Evolutionary conservation across 2,329 filamentous ascomycete genomes (phyloP), one percentile per base, ranked within the genome.

Genomic region (Alternaria hordeiaustralica): DNA sequence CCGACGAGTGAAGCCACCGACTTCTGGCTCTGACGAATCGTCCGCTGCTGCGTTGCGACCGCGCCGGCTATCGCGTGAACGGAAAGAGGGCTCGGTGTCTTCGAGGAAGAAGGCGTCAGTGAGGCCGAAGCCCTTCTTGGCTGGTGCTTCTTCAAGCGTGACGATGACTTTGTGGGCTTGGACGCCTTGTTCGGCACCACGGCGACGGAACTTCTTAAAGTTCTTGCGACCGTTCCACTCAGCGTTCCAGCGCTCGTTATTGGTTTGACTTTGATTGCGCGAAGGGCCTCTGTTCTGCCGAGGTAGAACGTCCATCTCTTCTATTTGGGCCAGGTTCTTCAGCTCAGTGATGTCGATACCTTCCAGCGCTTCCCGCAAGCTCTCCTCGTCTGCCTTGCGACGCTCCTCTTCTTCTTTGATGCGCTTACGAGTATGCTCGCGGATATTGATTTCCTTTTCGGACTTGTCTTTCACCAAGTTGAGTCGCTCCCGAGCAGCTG

Each of bases 221-320:
- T 99, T 98, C 80, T 93, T 95, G 46, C 95, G 87, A 1, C 95
- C 96, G 76, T 97, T 97, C 96, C 96, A 99, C 43, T 86, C 86
- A 1, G 93, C 89, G 69, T 97, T 88, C 94, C 95, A 97, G 44
- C 92, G 86, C 6, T 89, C 87, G 18, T 85, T 80, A n/a, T 82
- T 76, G 18, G 74, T 78, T 56, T 80, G 68, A 26, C 20, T 49
- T 21, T 57, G 65, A n/a, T 54, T 64, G 21, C 58, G 63, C 72
- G 68, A 64, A 25, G 36, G 63, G 21, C 69, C 60, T 58, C 72
- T 65, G 55, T 71, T 72, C 68, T 70, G 66, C 65, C 73, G 72
- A 0, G 77, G 73, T 23, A 84, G 86, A 0, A 97, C 77, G 9
- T 91, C 85, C 80, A 97, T 92, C 66, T 91, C 87, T 74, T 96